Evolutionary conservation across 2,329 filamentous ascomycete genomes (phyloP).

Genomic region (Pestalotiopsis fici): DNA sequence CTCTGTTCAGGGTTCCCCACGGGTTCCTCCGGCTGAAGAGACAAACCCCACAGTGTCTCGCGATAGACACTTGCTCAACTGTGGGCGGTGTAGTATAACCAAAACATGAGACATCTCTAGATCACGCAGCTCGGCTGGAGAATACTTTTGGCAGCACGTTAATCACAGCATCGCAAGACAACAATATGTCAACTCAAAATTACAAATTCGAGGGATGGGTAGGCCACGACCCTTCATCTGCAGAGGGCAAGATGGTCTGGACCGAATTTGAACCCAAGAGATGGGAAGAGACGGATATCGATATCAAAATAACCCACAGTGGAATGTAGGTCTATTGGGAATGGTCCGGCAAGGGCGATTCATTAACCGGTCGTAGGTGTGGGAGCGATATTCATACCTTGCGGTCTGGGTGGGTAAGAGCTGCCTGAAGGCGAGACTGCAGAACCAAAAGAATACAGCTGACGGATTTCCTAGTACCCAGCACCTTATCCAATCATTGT

Average conservation of each 20-base stretch:
- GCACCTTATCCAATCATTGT: slow-evolving; percentile 33
- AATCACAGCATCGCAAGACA: neutral
- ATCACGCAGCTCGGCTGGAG: too few relatives aligned
- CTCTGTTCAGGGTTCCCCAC: slow-evolving; percentile 1
- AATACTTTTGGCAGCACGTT: neutral
- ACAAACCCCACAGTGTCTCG: neutral
- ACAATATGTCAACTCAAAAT: slow-evolving; percentile 7
- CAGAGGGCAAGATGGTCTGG: slow-evolving; percentile 14
- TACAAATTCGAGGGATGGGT: slow-evolving; percentile 15
- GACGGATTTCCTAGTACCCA: slow-evolving; percentile 6
- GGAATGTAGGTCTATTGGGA: slow-evolving; percentile 32
- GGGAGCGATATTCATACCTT: slow-evolving; percentile 45
- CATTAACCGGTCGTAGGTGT: slow-evolving; percentile 25
- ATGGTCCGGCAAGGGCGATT: neutral
- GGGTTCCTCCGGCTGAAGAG: neutral
- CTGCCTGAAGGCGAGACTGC: neutral
- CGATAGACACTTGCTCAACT: neutral
- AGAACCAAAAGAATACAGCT: neutral
- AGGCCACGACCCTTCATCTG: slow-evolving; percentile 9
- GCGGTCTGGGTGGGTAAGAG: slow-evolving; percentile 30
- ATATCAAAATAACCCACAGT: slow-evolving; percentile 49
- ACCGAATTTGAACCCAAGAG: slow-evolving; percentile 41
- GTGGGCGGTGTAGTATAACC: neutral
- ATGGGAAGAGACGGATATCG: slow-evolving; percentile 49
- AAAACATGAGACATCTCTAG: too few relatives aligned